phyloP scores from a whole-genome alignment of 768 basidiomycete species.

The Russula foetens region DNA sequence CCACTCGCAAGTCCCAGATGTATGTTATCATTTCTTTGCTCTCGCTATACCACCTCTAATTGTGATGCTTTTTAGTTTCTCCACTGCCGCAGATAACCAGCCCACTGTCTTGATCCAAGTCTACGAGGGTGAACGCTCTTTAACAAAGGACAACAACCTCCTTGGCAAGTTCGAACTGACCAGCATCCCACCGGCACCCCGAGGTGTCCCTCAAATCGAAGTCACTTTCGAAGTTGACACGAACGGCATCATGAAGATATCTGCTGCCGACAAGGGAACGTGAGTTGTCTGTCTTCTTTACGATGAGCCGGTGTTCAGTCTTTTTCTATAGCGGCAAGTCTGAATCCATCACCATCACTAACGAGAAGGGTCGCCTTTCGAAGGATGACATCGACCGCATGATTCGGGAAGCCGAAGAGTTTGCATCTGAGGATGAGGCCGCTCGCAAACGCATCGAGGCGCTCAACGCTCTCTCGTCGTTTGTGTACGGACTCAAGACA shows the following conservation, averaged over 20 bases:
- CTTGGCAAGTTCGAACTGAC: constrained; percentile 96
- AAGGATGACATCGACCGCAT: constrained; percentile 80
- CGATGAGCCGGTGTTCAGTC: neutral
- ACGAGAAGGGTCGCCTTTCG: constrained; percentile 81
- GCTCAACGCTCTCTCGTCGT: constrained; percentile 74
- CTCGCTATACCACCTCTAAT: constrained; percentile 9
- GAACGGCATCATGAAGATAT: constrained; percentile 93
- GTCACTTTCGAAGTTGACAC: constrained; percentile 95
- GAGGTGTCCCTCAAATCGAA: constrained; percentile 96
- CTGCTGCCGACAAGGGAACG: constrained; percentile 93
- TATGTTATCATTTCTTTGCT: constrained; percentile 27
- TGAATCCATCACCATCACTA: constrained; percentile 87
- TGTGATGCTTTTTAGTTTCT: constrained; percentile 39
- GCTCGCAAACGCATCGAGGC: constrained; percentile 79
- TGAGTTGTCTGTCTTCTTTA: constrained; percentile 23
- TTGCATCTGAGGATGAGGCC: constrained; percentile 67
- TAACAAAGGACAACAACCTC: constrained; percentile 98
- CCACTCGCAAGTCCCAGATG: constrained; percentile 95
- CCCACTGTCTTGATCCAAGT: constrained; percentile 96
- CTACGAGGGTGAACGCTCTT: constrained; percentile 92
- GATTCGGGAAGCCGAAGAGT: constrained; percentile 91
- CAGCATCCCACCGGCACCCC: constrained; percentile 88
- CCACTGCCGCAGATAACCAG: constrained; percentile 84
- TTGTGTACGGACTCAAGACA: constrained; percentile 79
- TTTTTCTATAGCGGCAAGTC: constrained; percentile 59